Percentiles rank a stretch among this genome's conserved stretches.
Conservation (phyloP, 202 grass and related monocot species). For the Schoenoplectus triqueter region DNA sequence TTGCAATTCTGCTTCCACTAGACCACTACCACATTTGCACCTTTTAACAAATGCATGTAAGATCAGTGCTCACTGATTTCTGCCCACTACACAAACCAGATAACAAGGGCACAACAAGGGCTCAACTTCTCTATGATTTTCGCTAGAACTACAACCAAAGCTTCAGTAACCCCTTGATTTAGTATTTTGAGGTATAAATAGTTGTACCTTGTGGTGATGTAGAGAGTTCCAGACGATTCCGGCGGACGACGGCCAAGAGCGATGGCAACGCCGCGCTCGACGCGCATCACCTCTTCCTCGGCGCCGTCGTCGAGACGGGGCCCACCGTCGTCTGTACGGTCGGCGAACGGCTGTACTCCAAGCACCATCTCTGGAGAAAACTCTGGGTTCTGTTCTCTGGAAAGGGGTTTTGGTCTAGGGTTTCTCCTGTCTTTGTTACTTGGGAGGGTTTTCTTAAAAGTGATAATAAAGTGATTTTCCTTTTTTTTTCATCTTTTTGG, state of each 20-base stretch:
- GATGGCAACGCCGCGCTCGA: conserved; percentile 54
- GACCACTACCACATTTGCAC: neutral
- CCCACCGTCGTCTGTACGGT: conserved; percentile 46
- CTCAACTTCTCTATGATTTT: neutral
- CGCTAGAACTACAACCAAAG: neutral
- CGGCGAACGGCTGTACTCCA: conserved; percentile 59
- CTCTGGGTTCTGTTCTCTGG: conserved; percentile 50
- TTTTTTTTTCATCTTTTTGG: neutral
- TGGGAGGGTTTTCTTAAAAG: conserved; percentile 26
- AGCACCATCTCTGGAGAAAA: conserved; percentile 60
- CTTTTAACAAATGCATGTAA: conserved; percentile 4
- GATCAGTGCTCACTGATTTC: neutral
- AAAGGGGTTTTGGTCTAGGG: conserved; percentile 27
- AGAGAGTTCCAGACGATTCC: conserved; percentile 73
- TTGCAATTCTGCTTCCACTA: neutral
- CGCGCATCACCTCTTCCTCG: conserved; percentile 78
- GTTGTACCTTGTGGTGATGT: conserved; percentile 68
- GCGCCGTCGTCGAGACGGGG: conserved; percentile 47
- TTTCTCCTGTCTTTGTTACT: neutral
- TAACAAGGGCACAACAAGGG: conserved; percentile 1
- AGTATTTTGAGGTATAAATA: neutral
- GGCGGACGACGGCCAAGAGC: conserved; percentile 52
- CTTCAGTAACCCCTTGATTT: neutral
- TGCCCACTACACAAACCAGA: neutral
- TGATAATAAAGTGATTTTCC: no score